Evolutionary conservation across 1,284 basidiomycete species (phyloP).

Genomic region (Rhizoctonia solani): DNA sequence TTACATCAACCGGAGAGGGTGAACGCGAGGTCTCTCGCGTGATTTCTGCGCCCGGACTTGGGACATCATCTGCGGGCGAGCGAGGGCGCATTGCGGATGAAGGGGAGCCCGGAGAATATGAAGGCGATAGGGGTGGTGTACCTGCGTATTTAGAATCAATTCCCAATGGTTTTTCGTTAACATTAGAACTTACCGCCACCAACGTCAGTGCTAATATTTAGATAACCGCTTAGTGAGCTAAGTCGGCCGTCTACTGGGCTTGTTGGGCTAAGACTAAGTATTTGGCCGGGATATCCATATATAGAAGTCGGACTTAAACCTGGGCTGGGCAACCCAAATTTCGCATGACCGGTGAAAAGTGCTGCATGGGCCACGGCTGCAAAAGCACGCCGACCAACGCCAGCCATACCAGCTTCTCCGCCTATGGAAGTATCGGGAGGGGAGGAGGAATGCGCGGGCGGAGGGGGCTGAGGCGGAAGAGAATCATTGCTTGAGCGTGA

Average conservation of each 20-base stretch:
- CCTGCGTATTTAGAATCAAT: conserved; percentile 37
- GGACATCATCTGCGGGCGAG: conserved; percentile 19
- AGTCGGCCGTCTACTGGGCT: conserved; percentile 1
- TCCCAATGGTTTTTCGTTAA: not conserved
- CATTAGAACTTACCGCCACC: conserved; percentile 9
- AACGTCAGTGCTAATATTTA: conserved; percentile 24
- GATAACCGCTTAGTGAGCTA: not conserved
- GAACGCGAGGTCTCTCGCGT: conserved; percentile 28
- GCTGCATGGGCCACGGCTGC: conserved; percentile 76
- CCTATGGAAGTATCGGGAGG: conserved; percentile 71
- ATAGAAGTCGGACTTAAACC: conserved; percentile 24
- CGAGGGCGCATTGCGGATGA: conserved; percentile 42
- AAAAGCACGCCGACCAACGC: conserved; percentile 83
- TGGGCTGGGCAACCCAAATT: not conserved
- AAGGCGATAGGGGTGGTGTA: conserved; percentile 48
- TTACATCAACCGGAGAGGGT: conserved; percentile 31
- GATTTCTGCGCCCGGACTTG: conserved; percentile 24
- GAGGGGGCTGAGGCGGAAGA: conserved; percentile 37
- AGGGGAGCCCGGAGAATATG: conserved; percentile 46
- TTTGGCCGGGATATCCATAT: conserved; percentile 10
- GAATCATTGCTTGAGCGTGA: conserved; percentile 30
- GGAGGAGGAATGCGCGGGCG: conserved; percentile 34
- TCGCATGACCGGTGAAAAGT: conserved; percentile 50
- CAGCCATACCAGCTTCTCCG: conserved; percentile 86
- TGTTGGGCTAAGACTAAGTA: conserved; percentile 18